phyloP scores from a whole-genome alignment of 148 eudicot species.

The Fagopyrum esculentum region DNA sequence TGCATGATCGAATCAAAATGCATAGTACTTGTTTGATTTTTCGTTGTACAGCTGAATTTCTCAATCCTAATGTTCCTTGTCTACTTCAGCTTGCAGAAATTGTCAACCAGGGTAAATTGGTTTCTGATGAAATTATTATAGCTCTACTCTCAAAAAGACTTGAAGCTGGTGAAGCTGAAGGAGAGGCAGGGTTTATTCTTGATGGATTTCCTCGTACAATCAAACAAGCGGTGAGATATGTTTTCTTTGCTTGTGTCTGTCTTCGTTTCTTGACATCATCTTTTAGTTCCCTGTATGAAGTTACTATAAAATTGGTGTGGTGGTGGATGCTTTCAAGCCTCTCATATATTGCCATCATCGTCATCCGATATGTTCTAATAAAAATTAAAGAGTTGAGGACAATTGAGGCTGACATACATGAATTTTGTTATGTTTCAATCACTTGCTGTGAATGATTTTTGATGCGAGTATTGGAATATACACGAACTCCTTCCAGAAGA shows the following conservation, averaged over 20 bases:
- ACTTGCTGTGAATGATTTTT: background rate
- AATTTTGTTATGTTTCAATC: background rate
- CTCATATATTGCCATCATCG: background rate
- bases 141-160: conserved; percentile 84
- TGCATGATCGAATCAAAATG: background rate
- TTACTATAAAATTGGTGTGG: background rate
- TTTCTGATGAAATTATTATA: conserved; percentile 89
- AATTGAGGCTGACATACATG: background rate
- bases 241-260: background rate
- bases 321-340: background rate
- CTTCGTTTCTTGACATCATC: background rate
- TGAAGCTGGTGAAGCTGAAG: conserved; percentile 77
- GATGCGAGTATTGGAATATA: background rate
- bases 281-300: background rate
- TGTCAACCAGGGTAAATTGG: conserved; percentile 92
- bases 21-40: background rate
- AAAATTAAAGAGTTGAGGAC: background rate
- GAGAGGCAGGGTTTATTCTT: conserved; percentile 93
- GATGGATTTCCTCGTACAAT: conserved; percentile 99
- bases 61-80: background rate
- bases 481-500: background rate
- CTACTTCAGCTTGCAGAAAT: conserved; percentile 68
- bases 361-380: background rate
- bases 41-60: background rate
- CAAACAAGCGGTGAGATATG: conserved; percentile 80